Evolutionary conservation across 2,329 filamentous ascomycete species (phyloP), one percentile per base, ranked within the genome.

Genomic region (Claviceps capensis): DNA sequence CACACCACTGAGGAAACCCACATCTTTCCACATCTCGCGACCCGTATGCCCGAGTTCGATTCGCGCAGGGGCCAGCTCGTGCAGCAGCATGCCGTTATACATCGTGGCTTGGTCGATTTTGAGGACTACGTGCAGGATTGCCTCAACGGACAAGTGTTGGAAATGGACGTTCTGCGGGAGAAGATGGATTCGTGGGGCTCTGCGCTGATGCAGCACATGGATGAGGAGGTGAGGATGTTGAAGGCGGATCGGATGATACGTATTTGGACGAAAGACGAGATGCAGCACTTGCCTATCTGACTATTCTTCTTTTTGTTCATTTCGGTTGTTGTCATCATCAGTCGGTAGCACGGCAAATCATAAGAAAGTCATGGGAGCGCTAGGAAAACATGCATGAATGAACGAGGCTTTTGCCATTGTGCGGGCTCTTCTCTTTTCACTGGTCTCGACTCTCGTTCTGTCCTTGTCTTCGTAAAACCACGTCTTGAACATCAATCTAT

Each of bases 241-340:
- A 79, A 83, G 2, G 88, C 88, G 45, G 86, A 93, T 66, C 94
- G 91, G 64, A 95, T 95, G 89, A 76, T 87, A 59, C 80, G 74
- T 66, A 89, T 86, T 66, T 95, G 87, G 86, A 85, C 74, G 0
- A 59, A 81, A 54, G 80, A 86, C 47, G 89, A 95, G 73, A 82
- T 95, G 66, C 72, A 68, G 64, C 68, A 70, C 49, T 75, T 93
- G 69, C 81, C 79, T 1, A 87, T 89, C 71, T 89, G 64, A 67
- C 37, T 4, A 11, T 43, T 17, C 17, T 34, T 36, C 17, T 17
- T 49, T 23, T 30, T 26, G 23, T 30, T 14, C 7, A 3, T 44
- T 43, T 43, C 9, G 30, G 9, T 34, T 34, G 30, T 11, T 34
- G 4, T 34, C 9, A 11, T 30, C 26, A 8, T 8, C 30, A 11